These are phyloP conservation scores for Veloporphyrellus conicus DNA, from an alignment of 1,284 basidiomycete genomes.

Conservation along the genomic window DNA sequence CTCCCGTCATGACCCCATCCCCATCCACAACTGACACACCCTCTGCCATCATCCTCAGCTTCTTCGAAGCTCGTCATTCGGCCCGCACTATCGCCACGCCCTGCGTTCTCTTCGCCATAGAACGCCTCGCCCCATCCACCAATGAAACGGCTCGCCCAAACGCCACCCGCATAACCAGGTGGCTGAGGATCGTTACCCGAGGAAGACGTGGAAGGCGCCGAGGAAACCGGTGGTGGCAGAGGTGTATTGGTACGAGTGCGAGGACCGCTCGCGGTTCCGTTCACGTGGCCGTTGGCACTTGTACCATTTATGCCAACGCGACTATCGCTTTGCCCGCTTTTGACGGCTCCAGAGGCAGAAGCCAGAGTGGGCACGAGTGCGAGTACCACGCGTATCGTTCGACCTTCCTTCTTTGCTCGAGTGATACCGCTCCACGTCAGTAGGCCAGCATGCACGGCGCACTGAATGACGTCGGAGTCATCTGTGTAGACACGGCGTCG, in stretches of 20 bases:
- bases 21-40: constrained; percentile 64
- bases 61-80: constrained; percentile 37
- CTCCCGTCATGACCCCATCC: constrained; percentile 71
- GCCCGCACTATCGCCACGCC: constrained; percentile 23
- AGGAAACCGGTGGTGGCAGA: constrained; percentile 20
- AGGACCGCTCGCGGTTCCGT: constrained; percentile 29
- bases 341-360: constrained; percentile 30
- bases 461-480: constrained; percentile 69
- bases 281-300: constrained; percentile 26
- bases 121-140: constrained; percentile 46
- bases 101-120: constrained; percentile 27
- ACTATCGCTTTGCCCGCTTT: constrained; percentile 18
- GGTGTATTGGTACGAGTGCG: constrained; percentile 32
- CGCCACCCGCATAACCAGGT: constrained; percentile 37
- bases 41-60: constrained; percentile 59
- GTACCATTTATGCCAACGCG: constrained; percentile 13
- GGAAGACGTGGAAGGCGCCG: constrained; percentile 25
- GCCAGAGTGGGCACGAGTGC: constrained; percentile 36
- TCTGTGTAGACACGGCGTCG: constrained; percentile 61
- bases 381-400: constrained; percentile 52
- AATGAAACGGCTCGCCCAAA: constrained; percentile 47
- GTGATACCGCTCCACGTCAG: constrained; percentile 56
- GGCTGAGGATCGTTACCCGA: constrained; percentile 18
- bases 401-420: constrained; percentile 47
- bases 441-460: constrained; percentile 67